Evolutionary conservation across 2,329 filamentous ascomycete genomes (phyloP).

Genomic region (Pseudonectria buxi): DNA sequence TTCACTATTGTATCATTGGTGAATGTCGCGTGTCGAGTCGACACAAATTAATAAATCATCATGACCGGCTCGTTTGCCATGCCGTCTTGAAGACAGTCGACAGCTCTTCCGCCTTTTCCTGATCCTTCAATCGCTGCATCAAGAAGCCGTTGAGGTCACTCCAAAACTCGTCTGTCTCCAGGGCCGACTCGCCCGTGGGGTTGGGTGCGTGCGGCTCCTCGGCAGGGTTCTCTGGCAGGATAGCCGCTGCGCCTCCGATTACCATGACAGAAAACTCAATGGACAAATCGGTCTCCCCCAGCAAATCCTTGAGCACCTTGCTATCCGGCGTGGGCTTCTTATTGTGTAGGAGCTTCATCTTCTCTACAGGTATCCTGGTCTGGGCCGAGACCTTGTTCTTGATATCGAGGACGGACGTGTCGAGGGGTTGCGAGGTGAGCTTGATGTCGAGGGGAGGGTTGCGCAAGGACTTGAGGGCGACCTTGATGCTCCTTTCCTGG

Average conservation of each 20-base stretch:
- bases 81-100: conserved; percentile 62
- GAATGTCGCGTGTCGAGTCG: not conserved
- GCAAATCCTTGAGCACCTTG: conserved; percentile 69
- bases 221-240: conserved; percentile 32
- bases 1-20: conserved; percentile 6
- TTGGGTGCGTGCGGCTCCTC: conserved; percentile 23
- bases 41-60: too few relatives aligned
- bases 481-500: conserved; percentile 45
- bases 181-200: conserved; percentile 48
- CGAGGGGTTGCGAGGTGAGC: conserved; percentile 55
- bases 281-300: conserved; percentile 42
- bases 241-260: conserved; percentile 58
- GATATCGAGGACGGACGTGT: conserved; percentile 71
- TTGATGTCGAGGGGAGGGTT: conserved; percentile 64
- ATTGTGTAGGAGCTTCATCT: conserved; percentile 78
- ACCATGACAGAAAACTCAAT: conserved; percentile 86
- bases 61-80: conserved; percentile 49
- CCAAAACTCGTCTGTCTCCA: conserved; percentile 78
- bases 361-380: conserved; percentile 60
- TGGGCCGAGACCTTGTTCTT: conserved; percentile 62
- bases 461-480: conserved; percentile 69
- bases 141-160: conserved; percentile 75
- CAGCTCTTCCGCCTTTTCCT: conserved; percentile 56
- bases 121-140: conserved; percentile 69
- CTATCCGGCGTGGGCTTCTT: conserved; percentile 79